phyloP scores from a whole-genome alignment of 2,329 filamentous ascomycete species.

The Microsporum audouinii region DNA sequence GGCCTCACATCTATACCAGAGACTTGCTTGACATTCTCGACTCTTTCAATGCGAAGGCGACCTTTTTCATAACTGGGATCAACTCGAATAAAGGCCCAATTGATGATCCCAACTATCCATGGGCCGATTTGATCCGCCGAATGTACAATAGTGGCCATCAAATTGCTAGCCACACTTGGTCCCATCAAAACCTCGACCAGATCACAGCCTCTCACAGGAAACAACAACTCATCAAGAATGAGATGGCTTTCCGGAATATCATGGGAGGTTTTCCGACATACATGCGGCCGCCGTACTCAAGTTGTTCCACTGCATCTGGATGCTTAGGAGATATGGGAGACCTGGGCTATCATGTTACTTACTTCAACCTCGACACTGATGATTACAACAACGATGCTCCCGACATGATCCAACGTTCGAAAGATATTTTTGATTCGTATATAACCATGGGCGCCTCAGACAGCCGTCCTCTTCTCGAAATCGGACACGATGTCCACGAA shows the following conservation, averaged over 20 bases:
- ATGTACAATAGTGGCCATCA: slow-evolving; percentile 39
- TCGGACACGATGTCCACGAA: slow-evolving; percentile 34
- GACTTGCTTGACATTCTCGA: slow-evolving; percentile 52
- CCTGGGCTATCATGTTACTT: slow-evolving; percentile 41
- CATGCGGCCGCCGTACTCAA: slow-evolving; percentile 43
- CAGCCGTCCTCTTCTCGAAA: slow-evolving; percentile 30
- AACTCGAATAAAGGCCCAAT: slow-evolving; percentile 38
- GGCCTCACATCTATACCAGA: slow-evolving; percentile 50
- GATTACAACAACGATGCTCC: slow-evolving; percentile 35
- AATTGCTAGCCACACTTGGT: slow-evolving; percentile 43
- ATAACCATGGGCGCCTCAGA: slow-evolving; percentile 19
- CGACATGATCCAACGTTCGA: slow-evolving; percentile 28
- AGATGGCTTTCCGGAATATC: slow-evolving; percentile 38
- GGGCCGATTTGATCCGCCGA: slow-evolving; percentile 30
- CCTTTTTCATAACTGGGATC: slow-evolving; percentile 52
- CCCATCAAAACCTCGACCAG: slow-evolving; percentile 37
- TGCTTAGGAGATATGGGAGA: slow-evolving; percentile 34
- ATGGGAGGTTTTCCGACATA: slow-evolving; percentile 42
- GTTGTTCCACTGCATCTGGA: slow-evolving; percentile 26
- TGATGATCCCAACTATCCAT: slow-evolving; percentile 31
- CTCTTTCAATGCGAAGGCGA: slow-evolving; percentile 51
- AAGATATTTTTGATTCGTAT: slow-evolving; percentile 30
- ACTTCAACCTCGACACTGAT: slow-evolving; percentile 38
- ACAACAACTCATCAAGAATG: slow-evolving; percentile 37
- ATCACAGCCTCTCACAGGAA: slow-evolving; percentile 28